A percentile compares a stretch with the other conserved stretches of the same genome.
These are phyloP conservation scores for Fusarium sp. DNA, from an alignment of 2,329 filamentous ascomycete species.

Conservation along the genomic window DNA sequence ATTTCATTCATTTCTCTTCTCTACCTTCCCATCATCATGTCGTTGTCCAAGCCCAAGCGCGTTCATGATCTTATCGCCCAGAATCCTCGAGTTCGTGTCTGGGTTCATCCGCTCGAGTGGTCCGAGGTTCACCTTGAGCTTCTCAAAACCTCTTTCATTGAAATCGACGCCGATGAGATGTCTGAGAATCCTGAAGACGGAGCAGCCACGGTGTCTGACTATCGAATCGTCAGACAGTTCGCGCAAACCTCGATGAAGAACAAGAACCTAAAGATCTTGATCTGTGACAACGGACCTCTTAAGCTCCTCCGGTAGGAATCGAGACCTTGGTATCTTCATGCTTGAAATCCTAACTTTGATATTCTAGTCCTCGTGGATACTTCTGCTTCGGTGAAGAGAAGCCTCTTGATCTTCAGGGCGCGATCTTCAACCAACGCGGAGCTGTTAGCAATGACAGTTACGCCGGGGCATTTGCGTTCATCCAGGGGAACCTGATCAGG, in stretches of 20 bases:
- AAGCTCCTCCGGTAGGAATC: conserved; percentile 27
- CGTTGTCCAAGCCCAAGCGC: neutral
- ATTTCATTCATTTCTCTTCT: neutral
- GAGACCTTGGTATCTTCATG: accelerated
- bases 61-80: conserved; percentile 35
- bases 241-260: conserved; percentile 35
- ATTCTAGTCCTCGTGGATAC: conserved; percentile 32
- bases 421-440: conserved; percentile 24
- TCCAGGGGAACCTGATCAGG: conserved; percentile 35
- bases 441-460: neutral
- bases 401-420: conserved; percentile 37
- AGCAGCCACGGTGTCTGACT: neutral
- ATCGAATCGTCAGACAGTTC: conserved; percentile 30
- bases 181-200: neutral
- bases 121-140: conserved; percentile 30
- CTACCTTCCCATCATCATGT: neutral
- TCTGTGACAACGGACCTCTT: conserved; percentile 33
- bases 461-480: conserved; percentile 33
- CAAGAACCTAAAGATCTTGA: conserved; percentile 29
- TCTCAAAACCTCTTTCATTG: conserved; percentile 22
- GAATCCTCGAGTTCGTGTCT: conserved; percentile 38
- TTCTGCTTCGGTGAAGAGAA: conserved; percentile 35
- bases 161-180: neutral
- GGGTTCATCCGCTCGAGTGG: conserved; percentile 40
- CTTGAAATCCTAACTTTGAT: neutral